These are phyloP conservation scores for Pascua sp. DNA, from an alignment of 1,284 basidiomycete genomes.

Conservation along the genomic window DNA sequence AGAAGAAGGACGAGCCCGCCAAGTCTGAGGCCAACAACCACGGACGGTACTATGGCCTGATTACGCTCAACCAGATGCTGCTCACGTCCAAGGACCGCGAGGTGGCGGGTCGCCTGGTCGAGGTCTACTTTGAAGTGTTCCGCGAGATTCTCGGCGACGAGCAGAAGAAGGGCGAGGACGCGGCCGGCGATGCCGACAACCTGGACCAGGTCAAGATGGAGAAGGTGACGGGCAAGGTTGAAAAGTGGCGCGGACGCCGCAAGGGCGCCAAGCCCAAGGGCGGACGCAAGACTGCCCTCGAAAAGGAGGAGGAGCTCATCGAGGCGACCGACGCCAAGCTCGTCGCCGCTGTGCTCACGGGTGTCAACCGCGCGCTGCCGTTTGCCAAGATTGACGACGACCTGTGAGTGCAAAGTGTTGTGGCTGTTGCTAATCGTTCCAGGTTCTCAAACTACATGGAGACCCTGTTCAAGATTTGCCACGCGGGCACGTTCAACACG, in stretches of 20 bases:
- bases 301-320: constrained; percentile 57
- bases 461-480: constrained; percentile 91
- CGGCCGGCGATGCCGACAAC: constrained; percentile 44
- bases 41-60: constrained; percentile 82
- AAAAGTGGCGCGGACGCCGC: constrained; percentile 46
- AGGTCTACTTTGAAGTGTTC: constrained; percentile 95
- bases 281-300: constrained; percentile 37
- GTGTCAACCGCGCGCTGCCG: constrained; percentile 91
- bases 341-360: constrained; percentile 86
- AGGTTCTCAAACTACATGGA: constrained; percentile 86
- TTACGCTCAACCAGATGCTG: constrained; percentile 92
- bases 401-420: constrained; percentile 52
- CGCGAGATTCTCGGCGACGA: constrained; percentile 71
- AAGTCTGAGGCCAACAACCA: constrained; percentile 58
- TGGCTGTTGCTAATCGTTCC: neutral
- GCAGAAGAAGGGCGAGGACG: constrained; percentile 38
- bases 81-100: constrained; percentile 68
- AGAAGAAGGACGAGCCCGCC: constrained; percentile 34
- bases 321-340: constrained; percentile 79
- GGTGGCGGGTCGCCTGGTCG: constrained; percentile 78
- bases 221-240: constrained; percentile 50
- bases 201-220: constrained; percentile 43
- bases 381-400: constrained; percentile 71
- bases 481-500: constrained; percentile 87
- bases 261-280: constrained; percentile 46